A percentile compares a stretch with the other conserved stretches of the same genome.
These are phyloP conservation scores for Camellia granthamiana DNA, from an alignment of 148 eudicot species.

Conservation along the genomic window DNA sequence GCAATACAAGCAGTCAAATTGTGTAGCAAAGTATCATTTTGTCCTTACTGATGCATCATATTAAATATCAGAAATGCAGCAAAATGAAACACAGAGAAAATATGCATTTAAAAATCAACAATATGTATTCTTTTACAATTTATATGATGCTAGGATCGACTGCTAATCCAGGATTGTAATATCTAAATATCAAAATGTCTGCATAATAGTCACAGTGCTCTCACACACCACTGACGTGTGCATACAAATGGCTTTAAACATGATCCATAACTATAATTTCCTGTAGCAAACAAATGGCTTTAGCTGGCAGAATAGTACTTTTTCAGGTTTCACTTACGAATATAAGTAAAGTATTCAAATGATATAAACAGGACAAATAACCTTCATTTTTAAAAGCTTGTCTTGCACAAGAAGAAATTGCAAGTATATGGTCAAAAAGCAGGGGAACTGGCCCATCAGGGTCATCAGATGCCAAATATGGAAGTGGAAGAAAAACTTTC, in stretches of 20 bases:
- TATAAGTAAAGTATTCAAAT: background rate
- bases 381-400: slow-evolving; percentile 93
- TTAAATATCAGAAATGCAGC: background rate
- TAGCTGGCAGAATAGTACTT: background rate
- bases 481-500: slow-evolving; percentile 95
- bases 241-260: background rate
- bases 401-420: slow-evolving; percentile 93
- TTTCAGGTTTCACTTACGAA: slow-evolving; percentile 3
- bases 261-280: background rate
- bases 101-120: background rate
- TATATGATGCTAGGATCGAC: background rate
- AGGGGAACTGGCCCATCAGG: slow-evolving; percentile 95
- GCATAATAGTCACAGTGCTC: background rate
- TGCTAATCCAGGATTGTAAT: background rate
- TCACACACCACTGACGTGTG: background rate
- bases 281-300: background rate
- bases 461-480: slow-evolving; percentile 92
- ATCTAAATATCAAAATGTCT: background rate
- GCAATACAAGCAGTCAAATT: background rate
- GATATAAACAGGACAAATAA: slow-evolving; percentile 34
- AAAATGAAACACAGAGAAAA: background rate
- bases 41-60: background rate
- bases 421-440: slow-evolving; percentile 99
- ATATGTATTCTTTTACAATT: background rate
- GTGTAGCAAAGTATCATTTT: too few relatives aligned